Evolutionary conservation across 176 grass and related monocot genomes (phyloP), one percentile per base, ranked within the genome.

Genomic region (Cenchrus purpureus): DNA sequence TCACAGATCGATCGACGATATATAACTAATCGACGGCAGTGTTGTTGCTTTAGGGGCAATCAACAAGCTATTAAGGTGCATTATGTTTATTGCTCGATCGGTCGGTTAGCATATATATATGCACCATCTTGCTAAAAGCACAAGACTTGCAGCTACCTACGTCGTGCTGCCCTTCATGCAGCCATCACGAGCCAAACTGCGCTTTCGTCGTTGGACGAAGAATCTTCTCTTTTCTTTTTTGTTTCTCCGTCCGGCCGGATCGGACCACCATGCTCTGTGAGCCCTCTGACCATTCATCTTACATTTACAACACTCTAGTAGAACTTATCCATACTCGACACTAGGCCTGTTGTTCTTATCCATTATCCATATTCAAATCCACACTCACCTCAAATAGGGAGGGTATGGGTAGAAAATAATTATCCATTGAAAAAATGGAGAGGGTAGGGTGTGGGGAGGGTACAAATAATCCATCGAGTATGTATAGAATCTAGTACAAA

Each of bases 21-120:
- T 46, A 8, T 34, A 31, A 45, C 25, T 66, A 57, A 58, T 40
- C 37, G 3, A 40, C 3, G 37, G 2, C 37, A 6, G 78, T 88
- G 65, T 16, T 83, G 73, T 58, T 84, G 66, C 74, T 84, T 83
- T 83, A 45, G 67, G 19, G 57, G 66, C 62, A 88, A 79, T 46
- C 65, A 40, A 40, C 65, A 32, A 32, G 31, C 22, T 25, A 25
- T 25, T 25, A 79, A 83, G 46, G 4, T 46, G 50, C 57, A 60
- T 56, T 20, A 51, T 82, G 53, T 8, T 44, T 56, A 45, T 44
- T 65, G 56, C 44, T 10, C 3, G 8, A 8, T 49, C 7, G 7
- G 44, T 8, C 6, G 6, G 20, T 25, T 16, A 8, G 10, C 28
- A 25, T 25, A 25, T 25, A 25, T 25, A 25, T 25, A 1, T 37